Base-by-base conservation (phyloP, 2,329 filamentous ascomycete genomes). In the Penicillium sp. region DNA sequence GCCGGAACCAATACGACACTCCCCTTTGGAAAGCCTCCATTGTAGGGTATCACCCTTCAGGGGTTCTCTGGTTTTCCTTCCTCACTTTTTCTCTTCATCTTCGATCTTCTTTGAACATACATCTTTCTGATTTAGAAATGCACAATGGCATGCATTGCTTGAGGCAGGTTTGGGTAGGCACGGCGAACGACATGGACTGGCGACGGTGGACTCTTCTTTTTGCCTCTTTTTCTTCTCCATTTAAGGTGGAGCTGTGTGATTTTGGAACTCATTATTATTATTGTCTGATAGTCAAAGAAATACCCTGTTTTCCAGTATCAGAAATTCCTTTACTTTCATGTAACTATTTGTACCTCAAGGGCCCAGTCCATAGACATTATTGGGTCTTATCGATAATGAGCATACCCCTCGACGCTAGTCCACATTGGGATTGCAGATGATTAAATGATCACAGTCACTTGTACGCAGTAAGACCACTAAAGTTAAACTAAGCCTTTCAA, bases 91-190 rank as follows among this genome's bases (percentile, higher is more conserved):
- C 22, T 25, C 7, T 25, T 7, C 22, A 25, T 25, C 22, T 25
- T 25, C 22, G 22, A 47, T 35, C 54, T 57, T 56, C 56, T 52
- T 33, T 60, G 58, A 50, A 61, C 53, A 62, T 64, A 61, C 55
- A 59, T 60, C 54, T 31, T 22, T 46, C 35, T 58, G 52, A 58
- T 52, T 64, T 65, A 66, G 60, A 67, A 55, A 61, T 62, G 59
- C 56, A 61, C 60, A 61, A 61, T 52, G 62, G 61, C 61, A 63
- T 64, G 55, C 58, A 56, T 63, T 57, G 50, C 56, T 52, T 55
- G 55, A 62, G 51, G 57, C 41, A 41, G 45, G 58, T 59, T 52
- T 56, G 49, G 52, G 55, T 56, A 56, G 58, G 49, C 50, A 50
- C 52, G 61, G 60, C 55, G 62, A 64, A 60, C 56, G 53, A 52